Evolutionary conservation across 495 filamentous ascomycete genomes (phyloP).

Genomic region (Glonium stellatum): DNA sequence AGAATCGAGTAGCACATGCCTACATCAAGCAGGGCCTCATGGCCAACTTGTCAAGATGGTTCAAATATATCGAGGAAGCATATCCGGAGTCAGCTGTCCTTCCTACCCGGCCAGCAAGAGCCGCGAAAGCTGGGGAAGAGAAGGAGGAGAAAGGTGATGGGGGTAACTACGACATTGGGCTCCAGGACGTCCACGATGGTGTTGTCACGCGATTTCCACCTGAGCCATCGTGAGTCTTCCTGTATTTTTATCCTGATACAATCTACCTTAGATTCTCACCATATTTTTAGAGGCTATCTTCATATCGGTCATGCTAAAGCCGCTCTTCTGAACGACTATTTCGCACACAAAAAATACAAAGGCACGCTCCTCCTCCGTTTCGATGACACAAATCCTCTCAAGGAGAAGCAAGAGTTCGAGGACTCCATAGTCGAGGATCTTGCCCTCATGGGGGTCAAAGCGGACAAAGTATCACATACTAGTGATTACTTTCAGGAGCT

Average conservation of each 20-base stretch:
- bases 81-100: conserved; percentile 51
- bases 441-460: conserved; percentile 75
- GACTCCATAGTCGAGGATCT: conserved; percentile 84
- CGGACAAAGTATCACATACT: conserved; percentile 70
- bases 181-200: conserved; percentile 77
- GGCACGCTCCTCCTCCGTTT: conserved; percentile 78
- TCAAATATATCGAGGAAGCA: conserved; percentile 72
- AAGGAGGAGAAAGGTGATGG: conserved; percentile 69
- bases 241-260: background rate
- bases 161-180: conserved; percentile 81
- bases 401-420: conserved; percentile 89
- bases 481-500: conserved; percentile 88
- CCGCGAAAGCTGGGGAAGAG: conserved; percentile 53
- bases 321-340: conserved; percentile 87
- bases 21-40: conserved; percentile 73
- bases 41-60: conserved; percentile 81
- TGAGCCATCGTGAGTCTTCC: conserved; percentile 71
- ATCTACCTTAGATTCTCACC: conserved; percentile 9
- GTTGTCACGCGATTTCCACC: conserved; percentile 92
- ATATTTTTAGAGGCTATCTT: conserved; percentile 61
- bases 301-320: conserved; percentile 95
- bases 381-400: conserved; percentile 89
- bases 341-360: conserved; percentile 80
- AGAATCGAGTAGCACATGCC: conserved; percentile 75
- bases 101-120: conserved; percentile 41